Evolutionary conservation across 1,284 basidiomycete species (phyloP).

Genomic region (Rhodotorula glutinis): DNA sequence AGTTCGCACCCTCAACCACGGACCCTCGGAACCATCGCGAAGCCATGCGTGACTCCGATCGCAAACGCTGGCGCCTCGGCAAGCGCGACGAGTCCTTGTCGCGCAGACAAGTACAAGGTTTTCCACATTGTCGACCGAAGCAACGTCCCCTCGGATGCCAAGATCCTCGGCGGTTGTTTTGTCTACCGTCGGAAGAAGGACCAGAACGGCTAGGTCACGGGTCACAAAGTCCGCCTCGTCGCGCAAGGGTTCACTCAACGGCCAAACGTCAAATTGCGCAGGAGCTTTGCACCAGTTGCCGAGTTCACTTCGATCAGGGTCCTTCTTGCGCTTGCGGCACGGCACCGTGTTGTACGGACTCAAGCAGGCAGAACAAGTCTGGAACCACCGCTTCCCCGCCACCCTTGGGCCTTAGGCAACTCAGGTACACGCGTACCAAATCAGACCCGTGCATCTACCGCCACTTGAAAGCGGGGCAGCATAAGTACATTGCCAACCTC

Average conservation of each 20-base stretch:
- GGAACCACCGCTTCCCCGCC: conserved; percentile 45
- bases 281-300: conserved; percentile 52
- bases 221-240: conserved; percentile 51
- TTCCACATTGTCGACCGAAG: background rate
- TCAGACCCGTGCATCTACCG: conserved; percentile 43
- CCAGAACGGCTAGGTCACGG: conserved; percentile 44
- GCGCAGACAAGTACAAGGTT: background rate
- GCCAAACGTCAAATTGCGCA: conserved; percentile 51
- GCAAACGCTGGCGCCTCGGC: background rate
- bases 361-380: conserved; percentile 49
- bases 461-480: background rate
- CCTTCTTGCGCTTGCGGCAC: conserved; percentile 50
- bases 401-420: conserved; percentile 37
- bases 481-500: conserved; percentile 45
- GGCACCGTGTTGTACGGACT: conserved; percentile 49
- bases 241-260: conserved; percentile 54
- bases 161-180: conserved; percentile 47
- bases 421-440: conserved; percentile 41
- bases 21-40: conserved; percentile 8
- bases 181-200: conserved; percentile 51
- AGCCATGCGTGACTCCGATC: background rate
- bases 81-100: conserved; percentile 1
- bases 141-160: conserved; percentile 38
- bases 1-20: background rate
- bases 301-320: conserved; percentile 47